Base-by-base conservation (phyloP, 768 basidiomycete genomes). In the Mycena alexandri region DNA sequence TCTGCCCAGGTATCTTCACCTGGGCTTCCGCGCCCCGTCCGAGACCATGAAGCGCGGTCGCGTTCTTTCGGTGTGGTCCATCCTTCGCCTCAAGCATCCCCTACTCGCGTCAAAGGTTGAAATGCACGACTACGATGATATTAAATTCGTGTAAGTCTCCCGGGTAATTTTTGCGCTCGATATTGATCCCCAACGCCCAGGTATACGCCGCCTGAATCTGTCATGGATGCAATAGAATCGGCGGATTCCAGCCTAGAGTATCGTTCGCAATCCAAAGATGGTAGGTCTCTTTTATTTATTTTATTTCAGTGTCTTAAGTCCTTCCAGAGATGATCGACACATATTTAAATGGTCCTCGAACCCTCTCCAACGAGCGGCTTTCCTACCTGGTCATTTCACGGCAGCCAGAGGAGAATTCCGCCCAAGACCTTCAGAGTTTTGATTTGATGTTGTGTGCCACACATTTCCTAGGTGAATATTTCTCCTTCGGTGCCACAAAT, bases 281-380 rank as follows among this genome's bases (percentile, higher is more conserved):
- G 90, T 88, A 69, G 43, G 82, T 68, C 16, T 5, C 44, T 56
- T 38, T 38, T 36, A 21, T 62, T 47, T 19, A 44, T 29, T 12
- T 3, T 33, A 14, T 62, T 47, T 1, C 41, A 38, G 14, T 54
- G 36, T 65, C 53, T 72, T 14, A 61, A 51, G n/a, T 61, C 53
- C 38, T 38, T 33, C 6, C 67, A 90, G 88, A 86, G 60, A 80
- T 93, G 12, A 86, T 94, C 66, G 85, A 91, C 63, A 72, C 78
- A 0, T 95, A 93, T 75, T 80, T 95, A 53, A 96, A 95, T 74
- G 94, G 93, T 1, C 83, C 90, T 0, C 87, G 93, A 22, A 92
- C 88, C 0, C 82, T 96, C 9, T 91, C 90, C 0, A 84, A 88
- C 73, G 77, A 87, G 2, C 83, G 88, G 9, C 83, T 94, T 17